A percentile compares a stretch with the other conserved stretches of the same genome.
Conservation (phyloP, 1,284 basidiomycete species). For the Cutaneotrichosporon arboriforme region DNA sequence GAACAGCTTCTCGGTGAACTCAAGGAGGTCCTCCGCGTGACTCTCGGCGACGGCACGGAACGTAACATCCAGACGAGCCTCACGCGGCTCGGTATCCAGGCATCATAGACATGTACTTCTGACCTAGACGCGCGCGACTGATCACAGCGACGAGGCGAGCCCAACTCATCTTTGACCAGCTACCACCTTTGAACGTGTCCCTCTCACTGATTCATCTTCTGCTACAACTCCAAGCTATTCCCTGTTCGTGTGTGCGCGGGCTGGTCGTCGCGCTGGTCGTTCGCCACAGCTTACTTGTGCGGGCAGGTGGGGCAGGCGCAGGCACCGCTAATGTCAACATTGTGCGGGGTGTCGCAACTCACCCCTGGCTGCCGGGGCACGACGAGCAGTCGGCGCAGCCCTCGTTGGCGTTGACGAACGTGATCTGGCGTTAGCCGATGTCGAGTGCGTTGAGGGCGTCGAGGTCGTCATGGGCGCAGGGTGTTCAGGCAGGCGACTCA, state of each 20-base stretch:
- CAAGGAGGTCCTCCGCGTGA: slow-evolving; percentile 29
- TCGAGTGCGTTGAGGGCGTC: neutral
- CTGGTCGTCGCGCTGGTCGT: neutral
- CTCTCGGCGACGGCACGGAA: slow-evolving; percentile 27
- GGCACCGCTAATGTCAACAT: neutral
- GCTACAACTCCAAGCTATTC: neutral
- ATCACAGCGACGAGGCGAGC: too few relatives aligned
- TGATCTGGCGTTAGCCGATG: slow-evolving; percentile 1
- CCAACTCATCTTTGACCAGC: too few relatives aligned
- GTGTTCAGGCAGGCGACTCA: neutral
- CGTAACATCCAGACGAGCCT: slow-evolving; percentile 12
- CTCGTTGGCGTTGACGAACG: neutral
- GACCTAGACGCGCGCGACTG: too few relatives aligned
- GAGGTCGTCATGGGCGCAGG: neutral
- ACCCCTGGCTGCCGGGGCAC: neutral
- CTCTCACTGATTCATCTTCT: neutral
- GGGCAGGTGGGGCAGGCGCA: neutral
- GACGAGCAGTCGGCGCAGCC: neutral
- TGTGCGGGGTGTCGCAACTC: neutral
- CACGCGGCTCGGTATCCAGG: neutral
- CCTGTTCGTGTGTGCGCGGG: neutral
- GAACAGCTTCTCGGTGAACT: slow-evolving; percentile 38
- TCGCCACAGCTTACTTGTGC: neutral
- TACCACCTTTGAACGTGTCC: too few relatives aligned
- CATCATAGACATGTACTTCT: slow-evolving; percentile 1